Base-by-base conservation (phyloP, 176 grass and related monocot species). In the Rhynchospora breviuscula region DNA sequence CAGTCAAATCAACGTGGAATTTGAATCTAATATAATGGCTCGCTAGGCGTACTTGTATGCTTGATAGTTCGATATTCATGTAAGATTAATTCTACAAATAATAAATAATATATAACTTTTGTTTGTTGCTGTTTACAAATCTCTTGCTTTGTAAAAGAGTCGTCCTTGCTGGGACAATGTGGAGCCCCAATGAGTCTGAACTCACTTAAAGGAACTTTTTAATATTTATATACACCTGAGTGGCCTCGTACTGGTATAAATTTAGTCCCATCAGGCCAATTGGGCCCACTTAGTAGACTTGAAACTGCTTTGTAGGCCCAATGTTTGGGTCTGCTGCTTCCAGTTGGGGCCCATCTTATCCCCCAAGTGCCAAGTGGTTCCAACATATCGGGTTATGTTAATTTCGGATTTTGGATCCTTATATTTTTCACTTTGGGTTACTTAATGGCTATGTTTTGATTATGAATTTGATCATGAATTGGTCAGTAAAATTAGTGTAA, bases 271-370 rank as follows among this genome's bases (percentile, higher is more conserved):
- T 15, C 22, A 76, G 48, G 72, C 53, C 48, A 11, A 3, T 75
- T 76, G 49, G 73, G 22, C 48, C 49, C 72, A 76, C 48, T 4
- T 52, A 76, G 22, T 54, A 76, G 23, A 54, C 11, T 54, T 77
- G 49, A 56, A 77, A 56, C 48, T 48, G 73, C 49, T 77, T 77
- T 77, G 49, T 29, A 3, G 49, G 73, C 49, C 73, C 73, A 77
- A 54, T 31, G 51, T 17, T 54, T 76, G 72, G 48, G 72, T 31
- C 72, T 26, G 21, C 47, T 54, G 5, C 48, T 76, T 29, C 48
- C 11, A 23, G 19, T 53, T 17, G 21, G 49, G 49, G 18, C 48
- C 72, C 72, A 76, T 76, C 22, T 76, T 54, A 76, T 54, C 72
- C 19, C 3, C 21, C 47, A 49, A 7, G 44, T 18, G 67, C 7